Evolutionary conservation across 2,329 filamentous ascomycete species (phyloP), one percentile per base, ranked within the genome.

Genomic region (Tolypocladium endophyticum): DNA sequence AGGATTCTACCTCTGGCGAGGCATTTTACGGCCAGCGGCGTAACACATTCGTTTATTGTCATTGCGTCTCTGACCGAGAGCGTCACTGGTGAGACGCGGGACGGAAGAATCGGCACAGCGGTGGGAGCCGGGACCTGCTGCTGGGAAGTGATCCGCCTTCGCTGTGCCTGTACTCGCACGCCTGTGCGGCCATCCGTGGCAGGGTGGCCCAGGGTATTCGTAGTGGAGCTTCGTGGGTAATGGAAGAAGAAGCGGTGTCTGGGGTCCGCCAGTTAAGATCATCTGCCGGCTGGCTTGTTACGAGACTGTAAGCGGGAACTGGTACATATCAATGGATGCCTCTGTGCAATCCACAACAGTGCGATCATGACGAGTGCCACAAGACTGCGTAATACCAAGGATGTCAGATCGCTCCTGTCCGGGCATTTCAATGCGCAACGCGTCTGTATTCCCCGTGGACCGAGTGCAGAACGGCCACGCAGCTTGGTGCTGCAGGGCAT

Each of bases 61-160:
- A n/a, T 36, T n/a, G 43, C 43, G 11, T 35, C 11, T n/a, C 50
- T 12, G 7, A 14, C 28, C 28, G 50, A 11, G 50, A 53, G 50
- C 47, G 5, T 41, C 55, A 25, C 55, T n/a, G 25, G 55, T 39
- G 55, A 23, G 53, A 54, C 28, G 38, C 35, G 33, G 8, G 57
- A n/a, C 57, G 47, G 57, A 58, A 55, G 57, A 54, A 50, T 18
- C 57, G 56, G 35, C 63, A 62, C 59, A n/a, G 33, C 39, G 25
- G 20, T 16, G 47, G 23, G 38, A 56, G 36, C 33, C 8, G 39
- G 35, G 55, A 7, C 28, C 16, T 52, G 28, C 47, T 52, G 47
- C 47, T 25, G 16, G 25, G 9, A 16, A 25, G 28, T 7, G 7
- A n/a, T 47, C 43, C 43, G 12, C 43, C 45, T 41, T 5, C 38